phyloP scores from a whole-genome alignment of 208 protist genomes.

The Trypanosoma mega region DNA sequence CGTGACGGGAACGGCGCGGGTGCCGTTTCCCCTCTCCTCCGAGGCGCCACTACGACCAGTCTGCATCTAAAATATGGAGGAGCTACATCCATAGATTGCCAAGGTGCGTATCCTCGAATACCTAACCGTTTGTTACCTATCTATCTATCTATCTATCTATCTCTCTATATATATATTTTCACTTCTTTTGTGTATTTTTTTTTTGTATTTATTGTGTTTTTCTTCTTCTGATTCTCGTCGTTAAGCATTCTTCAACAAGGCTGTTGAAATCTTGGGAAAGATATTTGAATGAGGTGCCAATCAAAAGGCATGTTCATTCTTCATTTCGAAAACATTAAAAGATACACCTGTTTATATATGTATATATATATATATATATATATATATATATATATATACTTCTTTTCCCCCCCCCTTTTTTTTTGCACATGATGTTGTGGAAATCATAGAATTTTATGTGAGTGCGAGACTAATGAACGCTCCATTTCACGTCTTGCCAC shows the following conservation, averaged over 20 bases:
- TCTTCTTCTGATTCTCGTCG: too few species aligned
- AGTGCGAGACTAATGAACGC: background rate
- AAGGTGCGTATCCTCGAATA: too few species aligned
- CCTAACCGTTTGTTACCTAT: constrained; percentile 8
- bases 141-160: constrained; percentile 2
- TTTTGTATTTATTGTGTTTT: constrained; percentile 11
- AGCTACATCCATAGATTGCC: too few species aligned
- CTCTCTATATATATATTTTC: constrained; percentile 10
- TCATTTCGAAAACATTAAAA: too few species aligned
- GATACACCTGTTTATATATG: too few species aligned
- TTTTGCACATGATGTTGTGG: background rate
- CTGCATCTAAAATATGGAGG: constrained; percentile 19
- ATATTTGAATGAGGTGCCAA: too few species aligned
- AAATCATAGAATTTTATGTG: constrained; percentile 14
- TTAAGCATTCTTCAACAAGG: too few species aligned
- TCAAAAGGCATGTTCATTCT: too few species aligned
- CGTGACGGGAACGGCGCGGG: constrained; percentile 29
- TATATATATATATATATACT: background rate
- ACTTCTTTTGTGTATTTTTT: constrained; percentile 16
- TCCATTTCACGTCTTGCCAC: constrained; percentile 11
- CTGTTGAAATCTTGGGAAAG: too few species aligned
- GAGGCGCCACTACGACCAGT: constrained; percentile 40
- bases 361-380: constrained; percentile 8
- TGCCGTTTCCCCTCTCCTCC: constrained; percentile 24
- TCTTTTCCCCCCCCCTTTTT: constrained; percentile 19